These are phyloP conservation scores for Trichophyton rubrum DNA, from an alignment of 2,329 filamentous ascomycete genomes.

Conservation along the genomic window DNA sequence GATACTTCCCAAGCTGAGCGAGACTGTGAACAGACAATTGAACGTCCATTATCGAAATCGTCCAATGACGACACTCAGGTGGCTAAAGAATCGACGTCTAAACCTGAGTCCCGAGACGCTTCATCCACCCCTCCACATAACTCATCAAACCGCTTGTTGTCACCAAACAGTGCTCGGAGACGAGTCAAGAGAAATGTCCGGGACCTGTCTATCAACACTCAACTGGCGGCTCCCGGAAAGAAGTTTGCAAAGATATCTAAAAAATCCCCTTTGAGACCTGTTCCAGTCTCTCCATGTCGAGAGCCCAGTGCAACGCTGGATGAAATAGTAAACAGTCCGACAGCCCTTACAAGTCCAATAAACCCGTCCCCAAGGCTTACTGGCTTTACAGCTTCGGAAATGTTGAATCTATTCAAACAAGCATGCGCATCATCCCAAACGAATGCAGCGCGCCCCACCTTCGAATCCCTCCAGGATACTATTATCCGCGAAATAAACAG, in stretches of 20 bases:
- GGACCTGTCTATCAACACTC: conserved; percentile 31
- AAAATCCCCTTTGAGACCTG: conserved; percentile 14
- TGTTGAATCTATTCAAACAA: conserved; percentile 32
- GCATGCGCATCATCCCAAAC: conserved; percentile 23
- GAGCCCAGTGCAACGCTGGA: conserved; percentile 26
- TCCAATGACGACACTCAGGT: neutral
- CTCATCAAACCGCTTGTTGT: neutral
- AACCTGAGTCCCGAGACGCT: neutral
- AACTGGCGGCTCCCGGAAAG: conserved; percentile 24
- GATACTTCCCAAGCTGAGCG: neutral
- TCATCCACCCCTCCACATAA: neutral
- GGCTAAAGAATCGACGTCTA: neutral
- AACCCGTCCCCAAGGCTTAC: conserved; percentile 16
- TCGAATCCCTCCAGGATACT: conserved; percentile 32
- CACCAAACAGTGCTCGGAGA: conserved; percentile 5
- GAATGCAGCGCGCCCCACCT: conserved; percentile 23
- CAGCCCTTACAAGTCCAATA: conserved; percentile 21
- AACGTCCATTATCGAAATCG: neutral
- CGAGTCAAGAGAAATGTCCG: conserved; percentile 26
- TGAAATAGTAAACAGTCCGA: conserved; percentile 31
- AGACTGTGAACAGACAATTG: neutral
- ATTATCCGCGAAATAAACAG: conserved; percentile 35
- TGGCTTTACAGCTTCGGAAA: conserved; percentile 27
- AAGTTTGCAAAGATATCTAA: conserved; percentile 25
- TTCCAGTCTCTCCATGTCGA: conserved; percentile 10